These are phyloP conservation scores for Candida vartiovaarae DNA, from an alignment of 805 yeast genomes.

Conservation along the genomic window DNA sequence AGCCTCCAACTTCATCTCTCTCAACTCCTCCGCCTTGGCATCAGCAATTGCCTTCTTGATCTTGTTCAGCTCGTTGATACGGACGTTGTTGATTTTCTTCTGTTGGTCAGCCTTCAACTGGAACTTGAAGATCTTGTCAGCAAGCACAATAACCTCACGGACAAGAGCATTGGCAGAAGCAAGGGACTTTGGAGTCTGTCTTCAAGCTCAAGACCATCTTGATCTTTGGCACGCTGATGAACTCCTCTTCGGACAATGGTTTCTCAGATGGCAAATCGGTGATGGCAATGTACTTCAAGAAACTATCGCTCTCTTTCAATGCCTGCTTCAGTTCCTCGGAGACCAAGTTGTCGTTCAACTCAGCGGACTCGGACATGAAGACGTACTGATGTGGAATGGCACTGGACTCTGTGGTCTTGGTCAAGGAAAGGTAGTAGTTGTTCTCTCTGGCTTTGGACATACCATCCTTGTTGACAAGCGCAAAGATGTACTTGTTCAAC, in stretches of 20 bases:
- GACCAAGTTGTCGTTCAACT: conserved; percentile 61
- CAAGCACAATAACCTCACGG: conserved; percentile 47
- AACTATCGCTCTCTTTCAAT: conserved; percentile 33
- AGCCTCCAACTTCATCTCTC: conserved; percentile 63
- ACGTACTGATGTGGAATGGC: conserved; percentile 70
- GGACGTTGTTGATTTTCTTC: conserved; percentile 68
- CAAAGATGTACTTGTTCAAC: conserved; percentile 57
- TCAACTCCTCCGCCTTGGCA: conserved; percentile 57
- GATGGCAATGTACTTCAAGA: conserved; percentile 63
- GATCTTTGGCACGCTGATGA: conserved; percentile 42
- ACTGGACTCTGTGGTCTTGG: conserved; percentile 70
- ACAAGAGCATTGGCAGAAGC: conserved; percentile 44
- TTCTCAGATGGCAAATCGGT: conserved; percentile 78
- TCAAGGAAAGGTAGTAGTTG: conserved; percentile 76
- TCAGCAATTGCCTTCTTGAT: conserved; percentile 64
- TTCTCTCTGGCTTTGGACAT: conserved; percentile 73
- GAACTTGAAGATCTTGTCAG: conserved; percentile 44
- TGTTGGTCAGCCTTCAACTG: conserved; percentile 68
- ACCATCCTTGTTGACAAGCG: conserved; percentile 75
- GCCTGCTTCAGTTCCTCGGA: conserved; percentile 41
- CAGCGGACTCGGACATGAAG: conserved; percentile 84
- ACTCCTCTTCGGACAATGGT: conserved; percentile 55
- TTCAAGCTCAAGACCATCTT: conserved; percentile 50
- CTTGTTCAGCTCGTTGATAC: conserved; percentile 68
- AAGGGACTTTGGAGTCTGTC: conserved; percentile 40